Evolutionary conservation across 768 basidiomycete genomes (phyloP).

Genomic region (Coprinellus micaceus): DNA sequence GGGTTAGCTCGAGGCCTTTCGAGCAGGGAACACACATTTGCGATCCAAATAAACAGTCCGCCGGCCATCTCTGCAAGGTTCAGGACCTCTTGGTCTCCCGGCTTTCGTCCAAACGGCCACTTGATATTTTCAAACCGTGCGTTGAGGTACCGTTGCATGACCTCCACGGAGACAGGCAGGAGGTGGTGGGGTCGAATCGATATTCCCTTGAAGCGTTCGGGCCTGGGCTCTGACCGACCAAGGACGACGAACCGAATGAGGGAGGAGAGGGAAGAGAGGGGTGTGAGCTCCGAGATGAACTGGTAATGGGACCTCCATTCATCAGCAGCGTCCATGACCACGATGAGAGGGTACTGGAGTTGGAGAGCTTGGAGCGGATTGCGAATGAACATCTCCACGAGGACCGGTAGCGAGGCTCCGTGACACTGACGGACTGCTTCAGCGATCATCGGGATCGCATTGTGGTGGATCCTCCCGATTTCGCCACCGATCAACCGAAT

Average conservation of each 20-base stretch:
- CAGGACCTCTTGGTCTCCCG: too few species aligned
- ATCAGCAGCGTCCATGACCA: constrained; percentile 10
- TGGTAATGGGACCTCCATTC: not conserved
- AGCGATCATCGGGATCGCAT: not conserved
- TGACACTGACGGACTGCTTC: not conserved
- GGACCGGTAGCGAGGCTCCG: not conserved
- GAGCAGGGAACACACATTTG: too few species aligned
- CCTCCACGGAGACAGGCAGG: too few species aligned
- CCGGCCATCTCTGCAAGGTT: too few species aligned
- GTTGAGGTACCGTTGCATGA: too few species aligned
- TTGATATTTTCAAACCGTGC: too few species aligned
- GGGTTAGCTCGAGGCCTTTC: not conserved
- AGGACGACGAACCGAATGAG: not conserved
- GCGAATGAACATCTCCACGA: not conserved
- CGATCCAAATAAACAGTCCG: too few species aligned
- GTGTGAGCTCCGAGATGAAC: constrained; percentile 1
- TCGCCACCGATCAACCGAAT: constrained; percentile 10
- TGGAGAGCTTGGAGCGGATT: constrained; percentile 1
- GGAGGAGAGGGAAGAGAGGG: not conserved
- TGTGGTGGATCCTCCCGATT: constrained; percentile 2
- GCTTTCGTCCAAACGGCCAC: too few species aligned
- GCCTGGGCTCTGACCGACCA: not conserved
- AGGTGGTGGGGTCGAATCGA: too few species aligned
- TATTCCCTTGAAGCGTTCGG: too few species aligned
- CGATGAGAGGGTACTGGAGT: constrained; percentile 1